Evolutionary conservation across 306 rosid genomes (phyloP).

Genomic region (Malus orientalis): DNA sequence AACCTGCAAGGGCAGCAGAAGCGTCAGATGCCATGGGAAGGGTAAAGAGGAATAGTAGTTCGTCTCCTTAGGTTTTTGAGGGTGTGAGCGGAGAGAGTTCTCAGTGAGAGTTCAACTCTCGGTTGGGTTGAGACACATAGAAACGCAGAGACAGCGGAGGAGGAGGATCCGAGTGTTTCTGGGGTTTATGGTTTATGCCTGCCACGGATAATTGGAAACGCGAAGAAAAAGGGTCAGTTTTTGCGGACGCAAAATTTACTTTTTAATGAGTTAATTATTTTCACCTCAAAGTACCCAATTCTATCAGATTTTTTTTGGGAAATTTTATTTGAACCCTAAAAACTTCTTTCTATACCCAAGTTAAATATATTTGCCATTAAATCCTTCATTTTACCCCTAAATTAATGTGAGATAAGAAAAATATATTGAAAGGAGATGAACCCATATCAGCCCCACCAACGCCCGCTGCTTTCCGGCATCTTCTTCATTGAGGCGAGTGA

Average conservation of each 20-base stretch:
- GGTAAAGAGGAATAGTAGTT: not conserved
- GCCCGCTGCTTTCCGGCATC: too few species aligned
- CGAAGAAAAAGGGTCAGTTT: not conserved
- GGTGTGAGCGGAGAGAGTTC: too few species aligned
- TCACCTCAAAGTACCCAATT: not conserved
- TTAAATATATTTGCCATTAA: too few species aligned
- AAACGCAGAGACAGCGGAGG: not conserved
- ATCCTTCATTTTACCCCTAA: too few species aligned
- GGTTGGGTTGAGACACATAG: not conserved
- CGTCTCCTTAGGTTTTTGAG: not conserved
- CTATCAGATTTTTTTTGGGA: too few species aligned
- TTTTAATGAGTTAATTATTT: not conserved
- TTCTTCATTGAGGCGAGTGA: too few species aligned
- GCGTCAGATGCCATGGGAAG: slow-evolving; percentile 66
- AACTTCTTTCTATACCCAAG: too few species aligned
- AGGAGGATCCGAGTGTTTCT: not conserved
- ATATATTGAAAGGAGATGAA: too few species aligned
- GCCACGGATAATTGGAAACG: not conserved
- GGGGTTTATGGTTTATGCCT: not conserved
- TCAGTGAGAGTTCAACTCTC: not conserved
- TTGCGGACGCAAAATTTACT: not conserved
- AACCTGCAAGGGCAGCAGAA: slow-evolving; percentile 88
- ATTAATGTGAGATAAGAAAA: too few species aligned
- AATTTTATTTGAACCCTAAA: too few species aligned
- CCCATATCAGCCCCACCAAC: too few species aligned